Evolutionary conservation across 108 stramenopile genomes (phyloP).

Genomic region (Asterionellopsis glacialis): DNA sequence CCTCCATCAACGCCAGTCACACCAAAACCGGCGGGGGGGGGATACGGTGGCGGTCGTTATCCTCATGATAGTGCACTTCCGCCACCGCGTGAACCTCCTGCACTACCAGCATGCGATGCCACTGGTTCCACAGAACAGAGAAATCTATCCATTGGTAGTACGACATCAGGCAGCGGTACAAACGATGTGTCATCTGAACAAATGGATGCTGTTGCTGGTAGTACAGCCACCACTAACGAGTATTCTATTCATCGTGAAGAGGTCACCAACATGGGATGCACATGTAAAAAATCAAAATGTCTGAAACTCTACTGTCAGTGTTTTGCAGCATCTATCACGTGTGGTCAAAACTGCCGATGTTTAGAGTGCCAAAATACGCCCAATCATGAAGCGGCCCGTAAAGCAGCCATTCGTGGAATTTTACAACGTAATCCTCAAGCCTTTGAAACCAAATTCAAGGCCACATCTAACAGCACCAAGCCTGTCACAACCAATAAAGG

Average conservation of each 20-base stretch:
- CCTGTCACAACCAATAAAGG: background rate
- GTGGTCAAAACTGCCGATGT: constrained; percentile 66
- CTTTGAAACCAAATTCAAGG: constrained; percentile 87
- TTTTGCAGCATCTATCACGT: constrained; percentile 12
- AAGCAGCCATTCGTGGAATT: constrained; percentile 75
- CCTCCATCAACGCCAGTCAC: too few relatives aligned
- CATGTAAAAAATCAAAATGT: constrained; percentile 95
- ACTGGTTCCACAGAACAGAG: too few relatives aligned
- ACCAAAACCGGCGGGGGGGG: too few relatives aligned
- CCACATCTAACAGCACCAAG: constrained; percentile 5
- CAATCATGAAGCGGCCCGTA: constrained; percentile 48
- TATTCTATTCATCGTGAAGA: constrained; percentile 20
- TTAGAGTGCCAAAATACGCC: constrained; percentile 66
- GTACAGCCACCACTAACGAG: too few relatives aligned
- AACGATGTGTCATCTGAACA: too few relatives aligned
- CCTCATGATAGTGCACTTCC: too few relatives aligned
- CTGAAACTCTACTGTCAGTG: constrained; percentile 86
- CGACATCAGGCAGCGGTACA: too few relatives aligned
- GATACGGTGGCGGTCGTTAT: too few relatives aligned
- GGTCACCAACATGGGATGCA: constrained; percentile 51
- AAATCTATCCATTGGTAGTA: too few relatives aligned
- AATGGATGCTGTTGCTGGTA: too few relatives aligned
- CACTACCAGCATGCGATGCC: too few relatives aligned
- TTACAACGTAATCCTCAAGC: constrained; percentile 82
- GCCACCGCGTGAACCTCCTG: too few relatives aligned